phyloP scores from a whole-genome alignment of 805 yeast species.

The Ogataea salicorniae region DNA sequence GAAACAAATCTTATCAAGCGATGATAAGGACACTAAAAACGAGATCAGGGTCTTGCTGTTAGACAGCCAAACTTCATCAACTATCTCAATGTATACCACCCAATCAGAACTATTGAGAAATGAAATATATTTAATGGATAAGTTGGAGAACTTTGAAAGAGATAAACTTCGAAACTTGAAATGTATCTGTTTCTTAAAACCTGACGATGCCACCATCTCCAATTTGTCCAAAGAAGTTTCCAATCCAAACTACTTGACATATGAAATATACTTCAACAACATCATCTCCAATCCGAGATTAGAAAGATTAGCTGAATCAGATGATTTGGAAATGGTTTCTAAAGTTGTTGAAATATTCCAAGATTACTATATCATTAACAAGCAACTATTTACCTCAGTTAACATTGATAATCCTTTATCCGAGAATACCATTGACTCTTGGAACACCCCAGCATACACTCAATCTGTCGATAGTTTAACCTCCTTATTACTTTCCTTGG shows the following conservation, averaged over 20 bases:
- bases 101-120: slow-evolving; percentile 78
- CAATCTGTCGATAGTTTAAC: slow-evolving; percentile 38
- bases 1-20: slow-evolving; percentile 29
- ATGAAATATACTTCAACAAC: slow-evolving; percentile 76
- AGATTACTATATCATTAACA: slow-evolving; percentile 73
- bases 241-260: slow-evolving; percentile 73
- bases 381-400: slow-evolving; percentile 46
- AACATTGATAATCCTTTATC: slow-evolving; percentile 22
- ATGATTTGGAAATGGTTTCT: slow-evolving; percentile 73
- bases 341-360: slow-evolving; percentile 80
- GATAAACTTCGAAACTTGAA: slow-evolving; percentile 74
- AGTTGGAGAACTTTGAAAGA: slow-evolving; percentile 50
- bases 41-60: slow-evolving; percentile 70
- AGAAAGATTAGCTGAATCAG: slow-evolving; percentile 86
- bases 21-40: slow-evolving; percentile 17
- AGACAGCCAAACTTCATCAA: slow-evolving; percentile 74
- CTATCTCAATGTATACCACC: slow-evolving; percentile 83
- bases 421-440: slow-evolving; percentile 30
- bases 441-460: slow-evolving; percentile 44
- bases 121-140: slow-evolving; percentile 81
- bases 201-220: slow-evolving; percentile 59
- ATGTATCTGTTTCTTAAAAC: slow-evolving; percentile 76
- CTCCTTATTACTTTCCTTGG: slow-evolving; percentile 65
- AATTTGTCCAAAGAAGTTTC: slow-evolving; percentile 60
- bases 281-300: slow-evolving; percentile 67